Evolutionary conservation across 1,284 basidiomycete species (phyloP).

Genomic region (Fomitopsis palustris): DNA sequence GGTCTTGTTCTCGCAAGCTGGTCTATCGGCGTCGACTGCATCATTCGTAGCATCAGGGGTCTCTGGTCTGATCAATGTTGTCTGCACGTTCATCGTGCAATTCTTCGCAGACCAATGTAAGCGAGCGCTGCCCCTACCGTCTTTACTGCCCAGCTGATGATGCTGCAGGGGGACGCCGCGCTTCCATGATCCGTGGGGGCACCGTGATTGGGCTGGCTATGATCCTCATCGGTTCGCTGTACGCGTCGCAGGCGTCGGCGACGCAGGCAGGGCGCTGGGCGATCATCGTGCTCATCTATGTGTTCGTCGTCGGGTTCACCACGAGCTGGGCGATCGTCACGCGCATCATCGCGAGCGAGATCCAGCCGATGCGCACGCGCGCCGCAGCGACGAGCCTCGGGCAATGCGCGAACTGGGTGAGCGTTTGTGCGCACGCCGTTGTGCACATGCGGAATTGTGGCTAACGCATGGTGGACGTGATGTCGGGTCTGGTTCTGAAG

Average conservation of each 20-base stretch:
- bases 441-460: not conserved
- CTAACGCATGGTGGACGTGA: not conserved
- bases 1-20: slow-evolving; percentile 47
- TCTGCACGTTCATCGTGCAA: slow-evolving; percentile 39
- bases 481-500: slow-evolving; percentile 8
- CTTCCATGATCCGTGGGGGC: slow-evolving; percentile 43
- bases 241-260: slow-evolving; percentile 34
- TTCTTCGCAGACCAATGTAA: slow-evolving; percentile 39
- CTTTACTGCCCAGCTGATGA: not conserved
- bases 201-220: slow-evolving; percentile 33
- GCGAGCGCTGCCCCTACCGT: slow-evolving; percentile 1
- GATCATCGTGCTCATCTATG: slow-evolving; percentile 45
- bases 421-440: slow-evolving; percentile 2
- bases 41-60: slow-evolving; percentile 52
- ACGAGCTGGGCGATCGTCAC: slow-evolving; percentile 38
- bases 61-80: slow-evolving; percentile 46
- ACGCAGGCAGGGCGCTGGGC: slow-evolving; percentile 34
- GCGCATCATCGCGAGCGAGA: slow-evolving; percentile 36
- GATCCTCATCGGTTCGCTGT: slow-evolving; percentile 41
- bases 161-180: slow-evolving; percentile 37
- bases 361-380: slow-evolving; percentile 38
- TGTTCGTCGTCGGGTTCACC: slow-evolving; percentile 37
- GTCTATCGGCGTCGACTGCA: slow-evolving; percentile 40
- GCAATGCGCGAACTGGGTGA: slow-evolving; percentile 37
- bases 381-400: slow-evolving; percentile 36